Evolutionary conservation across 116 monocot genomes (phyloP).

Genomic region (Zostera marina): DNA sequence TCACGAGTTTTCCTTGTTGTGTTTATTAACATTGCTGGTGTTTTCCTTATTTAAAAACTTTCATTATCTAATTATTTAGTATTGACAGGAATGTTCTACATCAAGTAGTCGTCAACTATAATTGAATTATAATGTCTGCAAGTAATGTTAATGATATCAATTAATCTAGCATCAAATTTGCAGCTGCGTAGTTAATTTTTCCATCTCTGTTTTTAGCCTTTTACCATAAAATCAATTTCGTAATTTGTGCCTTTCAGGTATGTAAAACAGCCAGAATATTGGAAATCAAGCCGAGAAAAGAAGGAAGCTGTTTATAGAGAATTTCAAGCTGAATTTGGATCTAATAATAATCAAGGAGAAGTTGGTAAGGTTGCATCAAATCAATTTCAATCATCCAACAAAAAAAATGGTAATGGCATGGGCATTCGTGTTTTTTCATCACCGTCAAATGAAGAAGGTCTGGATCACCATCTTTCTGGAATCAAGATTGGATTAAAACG

Average conservation of each 20-base stretch:
- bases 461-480: not conserved
- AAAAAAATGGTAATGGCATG: not conserved
- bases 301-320: slow-evolving; percentile 53
- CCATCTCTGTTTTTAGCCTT: not conserved
- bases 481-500: not conserved
- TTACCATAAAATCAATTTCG: not conserved
- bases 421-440: not conserved
- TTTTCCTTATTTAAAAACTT: no score
- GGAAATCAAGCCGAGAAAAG: slow-evolving; percentile 50
- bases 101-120: no score
- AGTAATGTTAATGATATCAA: no score
- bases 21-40: no score
- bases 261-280: slow-evolving; percentile 53
- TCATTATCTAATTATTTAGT: no score
- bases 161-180: not conserved
- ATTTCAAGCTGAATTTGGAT: slow-evolving; percentile 46
- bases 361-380: not conserved
- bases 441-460: not conserved
- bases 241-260: slow-evolving; percentile 24
- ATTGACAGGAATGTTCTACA: no score
- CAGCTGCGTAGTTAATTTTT: not conserved
- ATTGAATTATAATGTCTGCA: no score
- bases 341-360: slow-evolving; percentile 13
- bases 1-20: no score
- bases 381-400: slow-evolving; percentile 1